Evolutionary conservation across 2,329 filamentous ascomycete species (phyloP).

Genomic region (Hypoxylon sp.): DNA sequence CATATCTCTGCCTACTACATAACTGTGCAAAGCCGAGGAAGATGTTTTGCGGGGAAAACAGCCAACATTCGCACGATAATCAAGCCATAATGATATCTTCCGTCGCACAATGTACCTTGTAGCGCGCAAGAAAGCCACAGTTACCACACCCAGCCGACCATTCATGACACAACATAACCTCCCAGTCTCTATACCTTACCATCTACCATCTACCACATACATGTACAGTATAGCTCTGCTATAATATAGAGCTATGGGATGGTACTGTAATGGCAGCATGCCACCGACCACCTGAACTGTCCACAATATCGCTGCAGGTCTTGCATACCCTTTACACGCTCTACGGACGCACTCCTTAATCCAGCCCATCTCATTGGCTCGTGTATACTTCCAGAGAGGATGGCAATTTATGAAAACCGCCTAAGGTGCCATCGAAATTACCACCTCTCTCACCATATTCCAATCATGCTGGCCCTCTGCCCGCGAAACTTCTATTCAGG

Average conservation of each 20-base stretch:
- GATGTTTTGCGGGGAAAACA: slow-evolving; percentile 44
- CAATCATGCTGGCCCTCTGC: slow-evolving; percentile 48
- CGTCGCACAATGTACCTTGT: slow-evolving; percentile 32
- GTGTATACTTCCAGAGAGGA: slow-evolving; percentile 44
- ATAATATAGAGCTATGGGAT: slow-evolving; percentile 13
- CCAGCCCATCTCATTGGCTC: slow-evolving; percentile 44
- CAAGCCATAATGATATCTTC: slow-evolving; percentile 42
- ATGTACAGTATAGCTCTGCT: background rate
- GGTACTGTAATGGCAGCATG: slow-evolving; percentile 27
- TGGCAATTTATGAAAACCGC: slow-evolving; percentile 52
- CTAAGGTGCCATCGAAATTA: slow-evolving; percentile 52
- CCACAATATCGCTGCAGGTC: slow-evolving; percentile 40
- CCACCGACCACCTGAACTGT: slow-evolving; percentile 35
- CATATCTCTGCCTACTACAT: background rate
- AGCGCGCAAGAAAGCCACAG: slow-evolving; percentile 25
- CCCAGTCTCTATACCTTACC: slow-evolving; percentile 3
- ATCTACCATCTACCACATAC: slow-evolving; percentile 18
- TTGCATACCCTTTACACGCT: slow-evolving; percentile 37
- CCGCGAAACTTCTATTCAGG: slow-evolving; percentile 40
- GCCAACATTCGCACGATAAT: slow-evolving; percentile 42
- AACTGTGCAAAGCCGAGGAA: slow-evolving; percentile 24
- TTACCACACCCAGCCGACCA: slow-evolving; percentile 23
- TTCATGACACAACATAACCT: slow-evolving; percentile 13
- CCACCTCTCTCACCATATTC: slow-evolving; percentile 43
- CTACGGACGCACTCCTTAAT: slow-evolving; percentile 30